Evolutionary conservation across 2,329 filamentous ascomycete species (phyloP).

Genomic region (Cercospora janseana): DNA sequence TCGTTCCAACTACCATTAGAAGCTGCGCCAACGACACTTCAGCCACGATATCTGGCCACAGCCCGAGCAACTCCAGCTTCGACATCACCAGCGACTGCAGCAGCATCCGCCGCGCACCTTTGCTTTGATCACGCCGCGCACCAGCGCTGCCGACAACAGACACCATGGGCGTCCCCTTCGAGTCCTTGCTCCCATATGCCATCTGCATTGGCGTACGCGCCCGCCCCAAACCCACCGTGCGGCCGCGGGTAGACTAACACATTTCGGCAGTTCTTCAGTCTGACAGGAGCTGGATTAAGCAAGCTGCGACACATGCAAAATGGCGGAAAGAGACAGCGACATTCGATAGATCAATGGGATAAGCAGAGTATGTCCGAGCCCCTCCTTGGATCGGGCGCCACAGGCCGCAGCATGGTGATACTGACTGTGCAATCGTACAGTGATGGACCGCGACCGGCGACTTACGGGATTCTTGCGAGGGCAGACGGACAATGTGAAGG

Average conservation of each 20-base stretch:
- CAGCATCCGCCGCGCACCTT: background rate
- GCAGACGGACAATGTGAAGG: constrained; percentile 59
- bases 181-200: constrained; percentile 63
- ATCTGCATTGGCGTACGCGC: constrained; percentile 58
- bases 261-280: constrained; percentile 56
- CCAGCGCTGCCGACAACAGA: constrained; percentile 6
- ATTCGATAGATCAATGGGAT: constrained; percentile 63
- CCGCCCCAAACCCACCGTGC: background rate
- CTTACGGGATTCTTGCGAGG: constrained; percentile 61
- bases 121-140: constrained; percentile 5
- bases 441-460: constrained; percentile 65
- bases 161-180: constrained; percentile 64
- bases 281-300: constrained; percentile 58
- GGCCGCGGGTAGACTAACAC: constrained; percentile 15
- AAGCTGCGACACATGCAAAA: constrained; percentile 60
- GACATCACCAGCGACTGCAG: background rate
- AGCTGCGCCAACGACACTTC: too few species aligned
- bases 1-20: too few species aligned
- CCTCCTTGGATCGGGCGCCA: constrained; percentile 7
- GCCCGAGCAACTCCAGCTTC: constrained; percentile 14
- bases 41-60: constrained; percentile 10
- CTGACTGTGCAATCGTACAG: constrained; percentile 42
- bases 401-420: background rate
- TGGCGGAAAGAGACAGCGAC: constrained; percentile 60
- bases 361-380: constrained; percentile 56